Evolutionary conservation across 306 rosid species (phyloP).

Genomic region (Lathyrus aphaca): DNA sequence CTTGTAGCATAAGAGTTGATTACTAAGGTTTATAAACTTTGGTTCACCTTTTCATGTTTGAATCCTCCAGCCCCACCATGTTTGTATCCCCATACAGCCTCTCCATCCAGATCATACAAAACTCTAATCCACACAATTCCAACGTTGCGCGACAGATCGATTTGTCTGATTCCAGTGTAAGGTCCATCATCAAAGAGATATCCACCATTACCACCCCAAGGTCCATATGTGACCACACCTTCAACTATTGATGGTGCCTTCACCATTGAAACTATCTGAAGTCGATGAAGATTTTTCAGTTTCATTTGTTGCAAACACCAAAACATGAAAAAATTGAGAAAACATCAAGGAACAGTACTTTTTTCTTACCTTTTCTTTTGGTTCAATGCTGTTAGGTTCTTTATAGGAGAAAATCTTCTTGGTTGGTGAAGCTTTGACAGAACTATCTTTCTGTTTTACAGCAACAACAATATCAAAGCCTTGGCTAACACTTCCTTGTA

Average conservation of each 20-base stretch:
- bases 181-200: conserved; percentile 72
- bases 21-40: conserved; percentile 1
- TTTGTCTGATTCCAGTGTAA: conserved; percentile 68
- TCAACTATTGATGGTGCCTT: conserved; percentile 56
- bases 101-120: conserved; percentile 72
- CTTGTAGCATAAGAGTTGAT: background rate
- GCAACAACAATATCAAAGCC: conserved; percentile 79
- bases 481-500: conserved; percentile 72
- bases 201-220: conserved; percentile 89
- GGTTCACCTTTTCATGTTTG: conserved; percentile 74
- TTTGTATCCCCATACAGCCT: conserved; percentile 66
- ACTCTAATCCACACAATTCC: conserved; percentile 74
- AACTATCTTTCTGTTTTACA: conserved; percentile 68
- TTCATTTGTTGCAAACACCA: conserved; percentile 12
- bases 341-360: conserved; percentile 18
- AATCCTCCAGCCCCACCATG: conserved; percentile 87
- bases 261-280: conserved; percentile 41
- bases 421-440: conserved; percentile 42
- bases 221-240: conserved; percentile 68
- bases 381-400: conserved; percentile 45
- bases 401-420: conserved; percentile 38
- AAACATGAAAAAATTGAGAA: conserved; percentile 4
- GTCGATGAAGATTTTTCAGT: conserved; percentile 10
- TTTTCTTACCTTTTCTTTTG: conserved; percentile 54
- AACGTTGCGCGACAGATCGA: conserved; percentile 69